These are phyloP conservation scores for Heterobasidion annosum DNA, from an alignment of 1,284 basidiomycete species.

Conservation along the genomic window DNA sequence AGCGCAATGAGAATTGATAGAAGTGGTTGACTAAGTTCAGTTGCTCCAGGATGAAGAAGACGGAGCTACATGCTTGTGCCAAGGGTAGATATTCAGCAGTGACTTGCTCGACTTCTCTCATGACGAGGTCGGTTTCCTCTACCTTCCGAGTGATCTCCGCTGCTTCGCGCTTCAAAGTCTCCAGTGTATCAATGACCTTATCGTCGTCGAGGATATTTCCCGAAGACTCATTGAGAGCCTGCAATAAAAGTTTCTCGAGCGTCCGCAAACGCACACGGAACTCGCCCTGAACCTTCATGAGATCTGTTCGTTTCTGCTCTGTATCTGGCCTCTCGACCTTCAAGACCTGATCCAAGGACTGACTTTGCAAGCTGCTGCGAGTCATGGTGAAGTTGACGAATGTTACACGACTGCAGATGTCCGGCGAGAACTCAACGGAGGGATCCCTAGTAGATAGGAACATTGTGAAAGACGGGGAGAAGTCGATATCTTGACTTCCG, in stretches of 20 bases:
- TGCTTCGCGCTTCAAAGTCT: constrained; percentile 95
- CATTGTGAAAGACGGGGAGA: constrained; percentile 98
- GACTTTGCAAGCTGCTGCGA: constrained; percentile 93
- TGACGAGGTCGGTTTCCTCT: constrained; percentile 94
- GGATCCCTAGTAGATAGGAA: constrained; percentile 97
- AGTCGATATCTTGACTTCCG: constrained; percentile 99
- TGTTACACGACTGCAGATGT: constrained; percentile 97
- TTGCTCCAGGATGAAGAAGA: constrained; percentile 97
- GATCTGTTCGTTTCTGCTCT: constrained; percentile 93
- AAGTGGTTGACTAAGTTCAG: constrained; percentile 94
- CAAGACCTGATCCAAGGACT: constrained; percentile 94
- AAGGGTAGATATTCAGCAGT: constrained; percentile 92
- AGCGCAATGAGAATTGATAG: constrained; percentile 96
- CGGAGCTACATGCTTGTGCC: constrained; percentile 92
- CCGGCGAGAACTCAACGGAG: constrained; percentile 95
- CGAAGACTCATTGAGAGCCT: constrained; percentile 93
- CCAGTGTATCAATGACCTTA: constrained; percentile 96
- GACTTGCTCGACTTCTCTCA: constrained; percentile 94
- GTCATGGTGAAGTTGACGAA: constrained; percentile 99
- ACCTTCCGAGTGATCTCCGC: constrained; percentile 95
- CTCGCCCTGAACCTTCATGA: constrained; percentile 98
- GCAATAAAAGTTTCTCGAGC: constrained; percentile 87
- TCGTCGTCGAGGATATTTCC: constrained; percentile 99
- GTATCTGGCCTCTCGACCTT: constrained; percentile 97
- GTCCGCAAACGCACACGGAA: constrained; percentile 91